Evolutionary conservation across 805 yeast species (phyloP).

Genomic region (Lipomyces yamadae): DNA sequence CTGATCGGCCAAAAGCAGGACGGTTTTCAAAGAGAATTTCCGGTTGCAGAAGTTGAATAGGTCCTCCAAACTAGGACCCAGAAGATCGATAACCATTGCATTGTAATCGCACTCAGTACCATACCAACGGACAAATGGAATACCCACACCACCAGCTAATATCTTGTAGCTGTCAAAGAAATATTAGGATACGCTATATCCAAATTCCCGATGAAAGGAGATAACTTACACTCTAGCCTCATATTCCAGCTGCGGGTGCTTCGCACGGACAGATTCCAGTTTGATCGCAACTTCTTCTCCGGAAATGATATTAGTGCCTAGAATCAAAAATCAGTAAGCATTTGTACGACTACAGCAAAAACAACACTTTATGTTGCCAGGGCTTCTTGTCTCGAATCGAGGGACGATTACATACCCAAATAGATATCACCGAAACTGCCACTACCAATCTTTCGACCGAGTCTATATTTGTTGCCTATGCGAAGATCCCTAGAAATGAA

Average conservation of each 20-base stretch:
- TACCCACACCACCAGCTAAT: conserved; percentile 94
- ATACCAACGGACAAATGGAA: conserved; percentile 95
- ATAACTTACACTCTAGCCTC: conserved; percentile 76
- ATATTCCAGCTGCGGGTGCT: conserved; percentile 95
- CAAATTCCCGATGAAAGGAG: background rate
- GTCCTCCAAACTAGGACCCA: conserved; percentile 95
- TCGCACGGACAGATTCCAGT: conserved; percentile 84
- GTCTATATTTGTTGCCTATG: conserved; percentile 91
- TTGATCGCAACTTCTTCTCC: conserved; percentile 99
- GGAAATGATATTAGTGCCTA: conserved; percentile 85
- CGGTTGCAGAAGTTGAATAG: conserved; percentile 94
- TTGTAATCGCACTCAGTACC: conserved; percentile 96
- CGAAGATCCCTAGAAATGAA: conserved; percentile 59
- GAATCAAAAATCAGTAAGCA: background rate
- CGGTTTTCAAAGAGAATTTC: conserved; percentile 91
- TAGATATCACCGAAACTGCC: conserved; percentile 98
- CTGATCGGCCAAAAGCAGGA: conserved; percentile 90
- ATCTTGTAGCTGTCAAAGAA: conserved; percentile 64
- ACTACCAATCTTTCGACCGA: conserved; percentile 93
- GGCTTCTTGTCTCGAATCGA: background rate
- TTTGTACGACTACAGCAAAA: background rate
- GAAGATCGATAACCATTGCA: conserved; percentile 93
- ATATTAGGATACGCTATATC: background rate
- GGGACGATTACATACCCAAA: conserved; percentile 51
- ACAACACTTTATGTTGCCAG: background rate